These are phyloP conservation scores for Thelonectria discophora DNA, from an alignment of 2,329 filamentous ascomycete genomes.

Conservation along the genomic window DNA sequence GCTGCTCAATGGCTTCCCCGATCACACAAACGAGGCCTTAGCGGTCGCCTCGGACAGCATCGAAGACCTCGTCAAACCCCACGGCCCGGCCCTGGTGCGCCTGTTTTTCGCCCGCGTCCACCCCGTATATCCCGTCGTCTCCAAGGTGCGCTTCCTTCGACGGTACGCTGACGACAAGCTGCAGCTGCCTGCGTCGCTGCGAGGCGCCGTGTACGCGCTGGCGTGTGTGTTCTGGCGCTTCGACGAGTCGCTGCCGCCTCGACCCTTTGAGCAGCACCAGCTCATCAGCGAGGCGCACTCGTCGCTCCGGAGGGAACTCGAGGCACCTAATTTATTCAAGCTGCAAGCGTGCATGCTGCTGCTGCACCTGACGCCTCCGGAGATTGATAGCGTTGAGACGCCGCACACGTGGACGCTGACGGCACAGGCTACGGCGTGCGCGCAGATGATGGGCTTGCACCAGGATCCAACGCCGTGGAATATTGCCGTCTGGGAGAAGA, in stretches of 20 bases:
- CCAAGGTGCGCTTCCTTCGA: slow-evolving; percentile 54
- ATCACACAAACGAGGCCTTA: slow-evolving; percentile 51
- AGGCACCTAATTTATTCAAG: slow-evolving; percentile 56
- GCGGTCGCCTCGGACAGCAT: slow-evolving; percentile 52
- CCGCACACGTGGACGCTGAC: slow-evolving; percentile 56
- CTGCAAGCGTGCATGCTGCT: slow-evolving; percentile 58
- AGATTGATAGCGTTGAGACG: slow-evolving; percentile 57
- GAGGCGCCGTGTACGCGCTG: slow-evolving; percentile 56
- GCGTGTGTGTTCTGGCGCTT: slow-evolving; percentile 54
- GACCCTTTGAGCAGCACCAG: slow-evolving; percentile 53
- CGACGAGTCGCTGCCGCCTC: slow-evolving; percentile 44
- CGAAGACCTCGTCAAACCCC: slow-evolving; percentile 52
- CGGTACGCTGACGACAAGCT: slow-evolving; percentile 50
- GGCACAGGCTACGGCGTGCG: slow-evolving; percentile 54
- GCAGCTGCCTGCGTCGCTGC: slow-evolving; percentile 54
- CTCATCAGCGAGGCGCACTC: slow-evolving; percentile 53
- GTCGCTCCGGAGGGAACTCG: slow-evolving; percentile 55
- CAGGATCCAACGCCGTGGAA: slow-evolving; percentile 54
- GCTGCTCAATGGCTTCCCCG: slow-evolving; percentile 55
- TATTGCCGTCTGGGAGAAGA: slow-evolving; percentile 54
- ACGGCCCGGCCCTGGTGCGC: slow-evolving; percentile 53
- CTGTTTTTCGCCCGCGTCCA: slow-evolving; percentile 58
- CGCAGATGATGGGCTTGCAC: slow-evolving; percentile 58
- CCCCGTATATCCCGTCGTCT: slow-evolving; percentile 54
- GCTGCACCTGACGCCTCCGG: slow-evolving; percentile 55